Percentiles rank a stretch among this genome's conserved stretches.
phyloP scores from a whole-genome alignment of 2,329 filamentous ascomycete species.

The Pseudogymnoascus pannorum region DNA sequence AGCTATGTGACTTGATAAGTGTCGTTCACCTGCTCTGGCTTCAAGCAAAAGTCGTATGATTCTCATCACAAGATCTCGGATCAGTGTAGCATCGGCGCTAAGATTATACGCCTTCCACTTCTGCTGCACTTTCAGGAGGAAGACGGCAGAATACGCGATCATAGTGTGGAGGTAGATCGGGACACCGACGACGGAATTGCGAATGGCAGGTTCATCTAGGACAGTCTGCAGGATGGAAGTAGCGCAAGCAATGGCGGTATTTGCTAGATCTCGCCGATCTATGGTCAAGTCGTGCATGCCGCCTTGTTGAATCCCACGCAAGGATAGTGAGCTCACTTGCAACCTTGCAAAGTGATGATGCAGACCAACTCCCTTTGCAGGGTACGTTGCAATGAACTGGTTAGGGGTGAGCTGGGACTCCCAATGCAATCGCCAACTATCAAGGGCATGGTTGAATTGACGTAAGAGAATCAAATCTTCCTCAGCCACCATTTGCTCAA shows the following conservation, averaged over 20 bases:
- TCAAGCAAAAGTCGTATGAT: slow-evolving; percentile 29
- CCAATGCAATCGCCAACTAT: slow-evolving; percentile 33
- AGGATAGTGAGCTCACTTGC: slow-evolving; percentile 30
- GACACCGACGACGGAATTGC: slow-evolving; percentile 28
- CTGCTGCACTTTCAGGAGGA: slow-evolving; percentile 31
- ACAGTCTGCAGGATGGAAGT: slow-evolving; percentile 28
- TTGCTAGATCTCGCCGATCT: slow-evolving; percentile 17
- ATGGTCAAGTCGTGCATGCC: slow-evolving; percentile 14
- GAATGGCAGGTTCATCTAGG: slow-evolving; percentile 30
- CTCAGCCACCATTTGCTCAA: slow-evolving; percentile 40
- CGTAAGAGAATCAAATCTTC: slow-evolving; percentile 27
- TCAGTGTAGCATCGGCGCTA: slow-evolving; percentile 29
- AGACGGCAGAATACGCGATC: slow-evolving; percentile 32
- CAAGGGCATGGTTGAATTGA: slow-evolving; percentile 32
- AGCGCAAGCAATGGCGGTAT: slow-evolving; percentile 20
- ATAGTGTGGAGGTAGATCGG: slow-evolving; percentile 33
- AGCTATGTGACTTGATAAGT: slow-evolving; percentile 33
- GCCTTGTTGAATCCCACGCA: slow-evolving; percentile 20
- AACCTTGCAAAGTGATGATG: slow-evolving; percentile 31
- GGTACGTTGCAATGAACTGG: slow-evolving; percentile 19
- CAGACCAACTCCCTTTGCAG: slow-evolving; percentile 24
- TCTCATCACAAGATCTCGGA: slow-evolving; percentile 27
- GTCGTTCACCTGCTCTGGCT: slow-evolving; percentile 29
- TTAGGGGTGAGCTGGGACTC: slow-evolving; percentile 22
- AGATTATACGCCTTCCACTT: slow-evolving; percentile 31